Evolutionary conservation across 805 yeast genomes (phyloP), one percentile per base, ranked within the genome.

Genomic region (Clavispora vitiphila): DNA sequence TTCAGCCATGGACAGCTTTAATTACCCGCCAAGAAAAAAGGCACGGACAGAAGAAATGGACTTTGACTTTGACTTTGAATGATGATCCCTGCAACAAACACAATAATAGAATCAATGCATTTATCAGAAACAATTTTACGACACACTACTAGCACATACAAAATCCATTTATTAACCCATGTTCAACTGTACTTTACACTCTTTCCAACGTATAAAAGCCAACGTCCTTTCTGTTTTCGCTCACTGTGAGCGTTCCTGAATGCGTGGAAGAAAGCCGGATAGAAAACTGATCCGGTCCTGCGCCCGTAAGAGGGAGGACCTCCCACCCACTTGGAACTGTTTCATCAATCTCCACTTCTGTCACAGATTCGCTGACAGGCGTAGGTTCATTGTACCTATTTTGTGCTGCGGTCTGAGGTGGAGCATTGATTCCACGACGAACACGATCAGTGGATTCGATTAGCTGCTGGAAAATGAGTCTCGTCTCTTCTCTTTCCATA

Each of bases 31-130:
- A 6, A 15, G 20, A 15, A 29, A 29, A 10, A 29, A 14, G 29
- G 15, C 38, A 23, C 20, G 31, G 14, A 18, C 5, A 18, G 14
- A 18, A 8, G 47, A 41, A 24, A 46, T 56, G 47, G 61, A 58
- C 20, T 54, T 58, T 40, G 62, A 59, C 25, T 57, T 57, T 42
- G 63, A 60, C 44, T 55, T 58, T 37, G 62, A 57, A 12, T 58
- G 42, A 32, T 7, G n/a, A n/a, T n/a, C n/a, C n/a, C n/a, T n/a
- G n/a, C n/a, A n/a, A n/a, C n/a, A n/a, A n/a, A n/a, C n/a, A n/a
- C n/a, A n/a, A 32, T 20, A 32, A 32, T 21, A 57, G 22, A 58
- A 27, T 43, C 20, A 29, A 29, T 29, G 32, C 32, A 29, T 29
- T 29, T 24, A 24, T 24, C 6, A 24, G 10, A n/a, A n/a, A n/a